phyloP scores from a whole-genome alignment of 345 rosid species.

The rapeseed (Brassica napus) region DNA sequence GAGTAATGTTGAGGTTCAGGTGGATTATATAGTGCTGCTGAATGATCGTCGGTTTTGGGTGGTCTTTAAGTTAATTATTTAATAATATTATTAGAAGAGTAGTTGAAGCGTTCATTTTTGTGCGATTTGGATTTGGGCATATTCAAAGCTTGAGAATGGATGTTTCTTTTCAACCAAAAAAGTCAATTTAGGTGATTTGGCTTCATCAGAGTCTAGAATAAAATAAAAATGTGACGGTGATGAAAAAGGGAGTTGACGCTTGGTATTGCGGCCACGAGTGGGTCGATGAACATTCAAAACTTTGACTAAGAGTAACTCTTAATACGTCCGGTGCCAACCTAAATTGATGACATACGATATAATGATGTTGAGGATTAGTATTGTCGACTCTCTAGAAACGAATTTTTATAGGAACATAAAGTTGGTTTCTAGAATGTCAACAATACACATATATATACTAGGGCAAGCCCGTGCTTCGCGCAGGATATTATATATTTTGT shows the following conservation, averaged over 20 bases:
- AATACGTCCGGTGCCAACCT: background rate
- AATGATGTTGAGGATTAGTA: background rate
- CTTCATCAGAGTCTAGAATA: background rate
- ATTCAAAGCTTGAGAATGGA: constrained; percentile 7
- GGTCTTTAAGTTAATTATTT: background rate
- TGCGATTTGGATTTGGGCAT: background rate
- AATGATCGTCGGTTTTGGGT: background rate
- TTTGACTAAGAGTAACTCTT: constrained; percentile 25
- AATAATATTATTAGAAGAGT: constrained; percentile 5
- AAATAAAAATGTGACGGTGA: background rate
- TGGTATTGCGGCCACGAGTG: background rate
- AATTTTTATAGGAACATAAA: too few relatives aligned
- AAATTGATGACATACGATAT: background rate
- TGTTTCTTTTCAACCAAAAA: background rate
- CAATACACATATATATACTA: too few relatives aligned
- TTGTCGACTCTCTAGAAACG: background rate
- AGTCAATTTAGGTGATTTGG: constrained; percentile 14
- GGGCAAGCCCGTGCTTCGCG: too few relatives aligned
- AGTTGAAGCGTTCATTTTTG: constrained; percentile 33
- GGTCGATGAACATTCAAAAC: constrained; percentile 4
- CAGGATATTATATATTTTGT: too few relatives aligned
- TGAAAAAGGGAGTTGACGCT: background rate
- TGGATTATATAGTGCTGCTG: constrained; percentile 13
- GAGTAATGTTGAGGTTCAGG: constrained; percentile 2
- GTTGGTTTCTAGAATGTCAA: too few relatives aligned